phyloP scores from a whole-genome alignment of 768 basidiomycete species.

The Russula virescens region DNA sequence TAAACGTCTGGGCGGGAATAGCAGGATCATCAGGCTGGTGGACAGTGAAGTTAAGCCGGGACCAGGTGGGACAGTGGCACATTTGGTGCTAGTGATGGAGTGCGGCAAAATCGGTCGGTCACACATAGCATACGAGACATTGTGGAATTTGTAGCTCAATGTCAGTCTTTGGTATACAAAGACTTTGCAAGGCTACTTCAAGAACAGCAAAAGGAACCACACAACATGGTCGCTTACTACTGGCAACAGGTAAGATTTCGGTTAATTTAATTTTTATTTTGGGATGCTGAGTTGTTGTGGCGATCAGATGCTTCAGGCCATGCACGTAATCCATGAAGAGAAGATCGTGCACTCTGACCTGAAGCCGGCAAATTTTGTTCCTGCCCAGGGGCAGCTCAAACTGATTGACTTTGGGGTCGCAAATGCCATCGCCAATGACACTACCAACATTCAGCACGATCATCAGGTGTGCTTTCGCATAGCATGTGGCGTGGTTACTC shows the following conservation, averaged over 20 bases:
- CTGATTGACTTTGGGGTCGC: conserved; percentile 99
- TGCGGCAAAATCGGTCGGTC: conserved; percentile 71
- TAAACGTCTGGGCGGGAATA: no score
- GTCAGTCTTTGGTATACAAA: conserved; percentile 26
- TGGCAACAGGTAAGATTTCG: conserved; percentile 94
- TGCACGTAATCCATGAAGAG: conserved; percentile 95
- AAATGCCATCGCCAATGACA: conserved; percentile 97
- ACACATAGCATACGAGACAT: neutral
- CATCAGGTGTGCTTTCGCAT: conserved; percentile 62
- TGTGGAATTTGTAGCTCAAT: neutral
- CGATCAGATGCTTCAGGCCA: conserved; percentile 92
- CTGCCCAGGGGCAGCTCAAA: conserved; percentile 92
- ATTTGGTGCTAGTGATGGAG: conserved; percentile 89
- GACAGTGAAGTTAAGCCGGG: conserved; percentile 78
- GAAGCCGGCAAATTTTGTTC: conserved; percentile 97
- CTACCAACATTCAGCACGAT: conserved; percentile 95
- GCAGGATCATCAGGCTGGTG: no score
- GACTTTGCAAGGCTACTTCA: conserved; percentile 71
- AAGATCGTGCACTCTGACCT: conserved; percentile 98
- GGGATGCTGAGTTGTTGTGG: neutral
- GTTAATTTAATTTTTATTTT: neutral
- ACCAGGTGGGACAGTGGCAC: conserved; percentile 63
- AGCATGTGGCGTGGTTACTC: neutral
- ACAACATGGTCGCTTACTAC: conserved; percentile 91
- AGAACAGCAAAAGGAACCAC: conserved; percentile 74